Evolutionary conservation across 768 basidiomycete genomes (phyloP), one percentile per base, ranked within the genome.

Genomic region (Rhizopogon vulgaris): DNA sequence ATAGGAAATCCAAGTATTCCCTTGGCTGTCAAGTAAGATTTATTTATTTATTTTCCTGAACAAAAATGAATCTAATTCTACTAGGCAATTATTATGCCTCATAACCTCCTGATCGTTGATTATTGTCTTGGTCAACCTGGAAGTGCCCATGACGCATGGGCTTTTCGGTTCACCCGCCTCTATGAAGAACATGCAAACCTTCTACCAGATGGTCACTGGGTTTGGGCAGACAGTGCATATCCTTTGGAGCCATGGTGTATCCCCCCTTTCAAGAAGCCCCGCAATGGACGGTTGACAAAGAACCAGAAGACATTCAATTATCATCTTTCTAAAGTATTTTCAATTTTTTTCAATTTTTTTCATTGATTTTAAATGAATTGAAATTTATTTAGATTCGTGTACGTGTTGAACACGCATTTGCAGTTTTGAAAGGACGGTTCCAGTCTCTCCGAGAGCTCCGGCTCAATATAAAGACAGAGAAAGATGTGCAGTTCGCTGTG

Each of bases 11-110:
- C 15, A 41, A 55, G 18, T 61, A 60, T 39, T 60, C 58, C 30
- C 10, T 53, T 1, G 39, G 56, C 49, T 49, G 28, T 25, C 59
- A 56, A 47, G 59, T 59, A 48, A 28, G 17, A 39, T 27, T 24
- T 73, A 1, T 73, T 71, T n/a, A 17, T 38, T 38, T 8, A n/a
- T 17, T n/a, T n/a, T n/a, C n/a, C n/a, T n/a, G n/a, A 8, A 38
- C 30, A 30, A 30, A 9, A 9, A 9, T 30, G 9, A 38, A 38
- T 17, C 17, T 38, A 38, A 38, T 38, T 38, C 17, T 17, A 38
- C n/a, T 38, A 67, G 67, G 47, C 62, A 6, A 30, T 40, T 7
- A 32, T 53, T n/a, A 53, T 53, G 52, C 45, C 46, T 15, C 45
- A 53, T 27, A 53, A 48, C n/a, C 46, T 53, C 18, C n/a, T 53